Evolutionary conservation across 768 basidiomycete genomes (phyloP).

Genomic region (Hypsizygus marmoreus): DNA sequence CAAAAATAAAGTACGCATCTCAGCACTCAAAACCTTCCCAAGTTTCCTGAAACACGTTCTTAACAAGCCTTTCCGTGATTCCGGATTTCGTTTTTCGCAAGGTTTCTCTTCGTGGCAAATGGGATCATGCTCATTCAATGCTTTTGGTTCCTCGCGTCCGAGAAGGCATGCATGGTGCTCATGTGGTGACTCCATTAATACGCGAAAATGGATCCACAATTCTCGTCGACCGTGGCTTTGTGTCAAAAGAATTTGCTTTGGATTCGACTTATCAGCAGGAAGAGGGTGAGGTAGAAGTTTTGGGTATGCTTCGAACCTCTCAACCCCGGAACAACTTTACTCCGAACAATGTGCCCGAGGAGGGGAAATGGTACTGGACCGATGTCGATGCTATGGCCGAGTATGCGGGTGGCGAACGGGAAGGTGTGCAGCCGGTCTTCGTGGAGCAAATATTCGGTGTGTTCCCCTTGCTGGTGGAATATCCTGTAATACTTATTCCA

Average conservation of each 20-base stretch:
- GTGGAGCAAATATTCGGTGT: slow-evolving; percentile 90
- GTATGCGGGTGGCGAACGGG: slow-evolving; percentile 69
- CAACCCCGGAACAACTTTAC: slow-evolving; percentile 79
- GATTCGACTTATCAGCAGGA: slow-evolving; percentile 36
- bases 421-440: slow-evolving; percentile 82
- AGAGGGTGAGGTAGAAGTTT: slow-evolving; percentile 64
- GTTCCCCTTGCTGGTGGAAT: slow-evolving; percentile 20
- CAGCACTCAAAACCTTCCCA: slow-evolving; percentile 1
- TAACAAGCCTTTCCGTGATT: slow-evolving; percentile 60
- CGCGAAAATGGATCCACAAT: slow-evolving; percentile 82
- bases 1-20: slow-evolving; percentile 81
- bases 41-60: slow-evolving; percentile 18
- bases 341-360: slow-evolving; percentile 80
- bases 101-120: slow-evolving; percentile 75
- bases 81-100: slow-evolving; percentile 91
- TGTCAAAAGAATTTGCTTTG: slow-evolving; percentile 53
- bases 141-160: slow-evolving; percentile 84
- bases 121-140: slow-evolving; percentile 80
- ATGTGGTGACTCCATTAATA: slow-evolving; percentile 84
- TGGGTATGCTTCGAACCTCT: slow-evolving; percentile 86
- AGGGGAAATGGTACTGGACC: slow-evolving; percentile 90
- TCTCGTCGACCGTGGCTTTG: slow-evolving; percentile 91
- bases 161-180: slow-evolving; percentile 85
- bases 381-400: slow-evolving; percentile 83
- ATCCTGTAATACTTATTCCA: neutral